Evolutionary conservation across 2,329 filamentous ascomycete genomes (phyloP).

Genomic region (Ophiostoma himal-ulmi): DNA sequence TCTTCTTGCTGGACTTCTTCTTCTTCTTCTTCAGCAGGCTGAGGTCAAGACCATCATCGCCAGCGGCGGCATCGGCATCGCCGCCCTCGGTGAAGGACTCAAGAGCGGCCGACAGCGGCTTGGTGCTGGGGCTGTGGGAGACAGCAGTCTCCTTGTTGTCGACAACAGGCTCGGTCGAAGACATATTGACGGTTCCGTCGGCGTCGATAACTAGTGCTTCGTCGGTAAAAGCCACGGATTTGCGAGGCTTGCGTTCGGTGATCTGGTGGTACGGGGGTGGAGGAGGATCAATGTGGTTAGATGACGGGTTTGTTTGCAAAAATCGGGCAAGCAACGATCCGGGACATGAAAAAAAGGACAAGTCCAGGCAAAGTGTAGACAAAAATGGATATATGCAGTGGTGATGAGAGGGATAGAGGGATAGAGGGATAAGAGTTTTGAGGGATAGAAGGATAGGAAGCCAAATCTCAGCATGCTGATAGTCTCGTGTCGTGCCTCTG

Average conservation of each 20-base stretch:
- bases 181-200: conserved; percentile 76
- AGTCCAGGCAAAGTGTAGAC: conserved; percentile 19
- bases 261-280: conserved; percentile 14
- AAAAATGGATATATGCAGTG: conserved; percentile 16
- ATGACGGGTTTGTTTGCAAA: conserved; percentile 17
- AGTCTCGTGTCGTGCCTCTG: conserved; percentile 11
- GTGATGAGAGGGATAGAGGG: conserved; percentile 9
- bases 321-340: conserved; percentile 17
- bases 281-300: neutral
- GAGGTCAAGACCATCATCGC: conserved; percentile 58
- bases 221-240: conserved; percentile 90
- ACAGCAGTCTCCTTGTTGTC: conserved; percentile 75
- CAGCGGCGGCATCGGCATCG: conserved; percentile 32
- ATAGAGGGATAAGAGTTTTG: neutral
- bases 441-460: conserved; percentile 1
- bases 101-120: conserved; percentile 47
- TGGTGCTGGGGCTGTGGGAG: conserved; percentile 63
- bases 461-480: neutral
- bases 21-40: conserved; percentile 56
- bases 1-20: conserved; percentile 45
- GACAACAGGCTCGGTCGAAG: conserved; percentile 58
- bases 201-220: conserved; percentile 81
- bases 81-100: conserved; percentile 49
- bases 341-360: conserved; percentile 1
- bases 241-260: conserved; percentile 36